phyloP scores from a whole-genome alignment of 345 rosid genomes.

The Hibiscus mutabilis region DNA sequence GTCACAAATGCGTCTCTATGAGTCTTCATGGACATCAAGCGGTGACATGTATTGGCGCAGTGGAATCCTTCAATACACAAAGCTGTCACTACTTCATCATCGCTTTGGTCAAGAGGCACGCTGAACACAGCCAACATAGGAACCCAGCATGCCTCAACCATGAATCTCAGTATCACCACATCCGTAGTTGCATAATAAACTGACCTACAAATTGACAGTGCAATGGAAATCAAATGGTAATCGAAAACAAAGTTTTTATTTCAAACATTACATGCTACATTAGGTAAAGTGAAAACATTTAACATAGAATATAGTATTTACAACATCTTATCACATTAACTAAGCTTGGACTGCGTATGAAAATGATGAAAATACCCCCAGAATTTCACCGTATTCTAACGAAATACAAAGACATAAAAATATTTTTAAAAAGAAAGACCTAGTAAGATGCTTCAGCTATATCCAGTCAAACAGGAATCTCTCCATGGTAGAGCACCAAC shows the following conservation, averaged over 20 bases:
- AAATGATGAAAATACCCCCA: too few species aligned
- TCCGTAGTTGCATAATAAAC: too few species aligned
- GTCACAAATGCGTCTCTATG: conserved; percentile 99
- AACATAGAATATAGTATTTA: too few species aligned
- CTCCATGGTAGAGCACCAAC: not conserved
- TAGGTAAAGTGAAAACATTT: too few species aligned
- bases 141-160: conserved; percentile 99
- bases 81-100: conserved; percentile 72
- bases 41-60: conserved; percentile 31
- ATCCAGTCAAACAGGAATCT: not conserved
- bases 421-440: not conserved
- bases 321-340: too few species aligned
- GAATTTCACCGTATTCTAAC: too few species aligned
- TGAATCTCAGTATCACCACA: conserved; percentile 90
- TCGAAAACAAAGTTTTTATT: not conserved
- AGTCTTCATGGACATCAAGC: too few species aligned
- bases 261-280: not conserved
- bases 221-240: conserved; percentile 22
- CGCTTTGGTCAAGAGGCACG: too few species aligned
- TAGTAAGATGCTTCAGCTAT: not conserved
- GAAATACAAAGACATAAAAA: too few species aligned
- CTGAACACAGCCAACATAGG: conserved; percentile 47
- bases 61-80: conserved; percentile 94
- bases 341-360: too few species aligned
- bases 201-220: conserved; percentile 8